Conservation (phyloP, 768 basidiomycete species). For the Clavulina sp. region DNA sequence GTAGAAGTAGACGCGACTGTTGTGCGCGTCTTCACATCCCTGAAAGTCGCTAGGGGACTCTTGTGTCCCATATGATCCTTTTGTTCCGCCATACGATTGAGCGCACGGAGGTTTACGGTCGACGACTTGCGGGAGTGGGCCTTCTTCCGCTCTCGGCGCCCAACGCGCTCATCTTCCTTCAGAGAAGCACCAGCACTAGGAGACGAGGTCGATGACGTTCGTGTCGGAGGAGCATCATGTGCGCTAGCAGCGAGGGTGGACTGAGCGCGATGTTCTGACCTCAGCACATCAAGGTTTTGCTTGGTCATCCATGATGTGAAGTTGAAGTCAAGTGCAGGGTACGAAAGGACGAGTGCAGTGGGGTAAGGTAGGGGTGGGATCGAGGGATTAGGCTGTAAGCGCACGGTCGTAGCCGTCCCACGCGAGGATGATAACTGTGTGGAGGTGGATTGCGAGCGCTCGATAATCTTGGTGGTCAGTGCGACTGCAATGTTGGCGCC, state of each 20-base stretch:
- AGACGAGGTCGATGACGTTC: no score
- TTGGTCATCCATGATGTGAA: constrained; percentile 94
- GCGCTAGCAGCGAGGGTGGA: no score
- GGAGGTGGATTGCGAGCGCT: constrained; percentile 39
- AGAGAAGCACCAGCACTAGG: no score
- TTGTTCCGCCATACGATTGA: constrained; percentile 55
- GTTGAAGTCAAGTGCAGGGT: constrained; percentile 91
- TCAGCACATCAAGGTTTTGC: constrained; percentile 61
- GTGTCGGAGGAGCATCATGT: no score
- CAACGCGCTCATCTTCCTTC: no score
- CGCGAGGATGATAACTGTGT: constrained; percentile 23
- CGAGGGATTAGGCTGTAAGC: constrained; percentile 70
- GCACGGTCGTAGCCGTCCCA: constrained; percentile 78
- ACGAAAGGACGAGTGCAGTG: constrained; percentile 69
- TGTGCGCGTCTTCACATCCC: constrained; percentile 37
- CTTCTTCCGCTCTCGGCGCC: no score
- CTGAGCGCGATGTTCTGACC: constrained; percentile 59
- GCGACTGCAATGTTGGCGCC: constrained; percentile 79
- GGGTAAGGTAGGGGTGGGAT: constrained; percentile 53
- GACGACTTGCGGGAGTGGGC: no score
- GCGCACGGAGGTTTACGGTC: constrained; percentile 55
- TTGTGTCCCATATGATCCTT: constrained; percentile 71
- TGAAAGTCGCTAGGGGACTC: constrained; percentile 83
- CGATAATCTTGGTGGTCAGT: constrained; percentile 71
- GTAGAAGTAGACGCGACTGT: no score